These are phyloP conservation scores for Pyrenochaeta sp. DNA, from an alignment of 2,329 filamentous ascomycete genomes.

Conservation along the genomic window DNA sequence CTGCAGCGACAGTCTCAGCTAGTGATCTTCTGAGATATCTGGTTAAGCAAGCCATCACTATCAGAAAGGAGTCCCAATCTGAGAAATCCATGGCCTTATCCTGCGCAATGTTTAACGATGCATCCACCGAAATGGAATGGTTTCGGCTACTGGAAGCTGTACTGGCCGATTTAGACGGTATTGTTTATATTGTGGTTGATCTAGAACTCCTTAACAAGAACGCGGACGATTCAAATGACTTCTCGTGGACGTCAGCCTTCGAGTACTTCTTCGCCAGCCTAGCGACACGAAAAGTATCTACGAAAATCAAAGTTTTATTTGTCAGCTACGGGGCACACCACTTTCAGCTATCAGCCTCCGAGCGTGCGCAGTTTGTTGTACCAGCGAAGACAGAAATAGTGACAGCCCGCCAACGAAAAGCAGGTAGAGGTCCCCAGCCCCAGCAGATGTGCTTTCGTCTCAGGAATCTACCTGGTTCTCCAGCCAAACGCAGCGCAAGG, in stretches of 20 bases:
- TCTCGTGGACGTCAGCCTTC: neutral
- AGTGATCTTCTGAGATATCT: neutral
- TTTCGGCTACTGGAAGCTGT: constrained; percentile 2
- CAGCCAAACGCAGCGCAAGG: no score
- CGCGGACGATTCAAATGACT: neutral
- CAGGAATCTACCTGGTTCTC: neutral
- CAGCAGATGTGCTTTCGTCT: neutral
- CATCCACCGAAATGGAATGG: constrained; percentile 1
- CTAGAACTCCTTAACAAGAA: neutral
- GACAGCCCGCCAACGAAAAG: constrained; percentile 1
- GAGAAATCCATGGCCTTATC: constrained; percentile 2
- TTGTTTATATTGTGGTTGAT: constrained; percentile 8
- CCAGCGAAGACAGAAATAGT: constrained; percentile 1
- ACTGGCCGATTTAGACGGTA: neutral
- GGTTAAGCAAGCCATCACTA: constrained; percentile 4
- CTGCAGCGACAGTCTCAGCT: neutral
- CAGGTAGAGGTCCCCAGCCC: neutral
- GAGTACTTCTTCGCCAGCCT: neutral
- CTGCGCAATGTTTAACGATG: constrained; percentile 1
- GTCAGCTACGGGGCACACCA: neutral
- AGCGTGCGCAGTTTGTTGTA: neutral
- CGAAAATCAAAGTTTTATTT: constrained; percentile 5
- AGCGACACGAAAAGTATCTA: neutral
- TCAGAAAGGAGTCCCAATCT: neutral
- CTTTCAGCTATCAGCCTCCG: neutral